Evolutionary conservation across 2,329 filamentous ascomycete species (phyloP).

Genomic region (Neofusicoccum cordaticola): DNA sequence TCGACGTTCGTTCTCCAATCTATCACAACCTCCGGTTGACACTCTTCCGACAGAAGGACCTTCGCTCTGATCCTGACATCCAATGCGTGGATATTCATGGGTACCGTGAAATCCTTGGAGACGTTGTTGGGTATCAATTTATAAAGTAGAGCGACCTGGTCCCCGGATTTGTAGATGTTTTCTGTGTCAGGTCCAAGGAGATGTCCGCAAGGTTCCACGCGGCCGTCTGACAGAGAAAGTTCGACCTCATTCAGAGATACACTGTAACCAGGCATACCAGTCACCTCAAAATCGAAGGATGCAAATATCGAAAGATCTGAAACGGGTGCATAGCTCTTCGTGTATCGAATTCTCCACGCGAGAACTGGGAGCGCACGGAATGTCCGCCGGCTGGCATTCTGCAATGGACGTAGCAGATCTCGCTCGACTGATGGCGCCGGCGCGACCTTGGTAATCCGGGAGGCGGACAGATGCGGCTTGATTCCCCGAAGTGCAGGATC

Average conservation of each 20-base stretch:
- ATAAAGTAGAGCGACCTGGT: constrained; percentile 75
- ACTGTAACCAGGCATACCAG: constrained; percentile 65
- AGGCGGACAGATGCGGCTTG: constrained; percentile 67
- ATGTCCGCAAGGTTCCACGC: constrained; percentile 50
- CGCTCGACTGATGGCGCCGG: constrained; percentile 61
- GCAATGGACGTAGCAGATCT: constrained; percentile 62
- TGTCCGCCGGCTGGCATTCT: constrained; percentile 60
- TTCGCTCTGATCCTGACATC: constrained; percentile 61
- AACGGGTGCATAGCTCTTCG: constrained; percentile 60
- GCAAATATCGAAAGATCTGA: constrained; percentile 58
- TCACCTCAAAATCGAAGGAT: constrained; percentile 71
- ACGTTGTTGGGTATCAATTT: constrained; percentile 51
- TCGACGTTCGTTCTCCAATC: constrained; percentile 68
- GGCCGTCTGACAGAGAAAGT: constrained; percentile 57
- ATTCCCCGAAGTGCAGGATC: constrained; percentile 63
- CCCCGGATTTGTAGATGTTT: constrained; percentile 64
- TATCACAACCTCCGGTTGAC: constrained; percentile 62
- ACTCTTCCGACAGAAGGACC: constrained; percentile 56
- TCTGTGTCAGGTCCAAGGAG: constrained; percentile 53
- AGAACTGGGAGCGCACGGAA: constrained; percentile 66
- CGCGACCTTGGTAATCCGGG: constrained; percentile 71
- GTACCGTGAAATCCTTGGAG: constrained; percentile 11
- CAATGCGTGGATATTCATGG: constrained; percentile 39
- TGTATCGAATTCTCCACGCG: constrained; percentile 71
- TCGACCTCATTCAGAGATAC: constrained; percentile 60